These are phyloP conservation scores for Trichophaea hybrida DNA, from an alignment of 2,329 filamentous ascomycete genomes.

Conservation along the genomic window DNA sequence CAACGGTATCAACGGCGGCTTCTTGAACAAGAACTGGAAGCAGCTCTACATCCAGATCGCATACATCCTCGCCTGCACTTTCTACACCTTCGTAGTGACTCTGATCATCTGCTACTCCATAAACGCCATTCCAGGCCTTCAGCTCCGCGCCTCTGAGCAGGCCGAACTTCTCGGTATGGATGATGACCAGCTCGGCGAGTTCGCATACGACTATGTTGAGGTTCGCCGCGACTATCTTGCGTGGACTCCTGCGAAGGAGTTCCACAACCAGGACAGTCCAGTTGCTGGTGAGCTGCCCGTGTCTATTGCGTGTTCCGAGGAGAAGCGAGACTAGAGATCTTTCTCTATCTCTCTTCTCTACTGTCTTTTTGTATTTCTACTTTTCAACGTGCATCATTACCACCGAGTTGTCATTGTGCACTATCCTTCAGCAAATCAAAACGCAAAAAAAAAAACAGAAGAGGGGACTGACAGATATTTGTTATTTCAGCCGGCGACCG, in stretches of 20 bases:
- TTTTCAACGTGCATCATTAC: neutral
- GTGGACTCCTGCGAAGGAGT: conserved; percentile 49
- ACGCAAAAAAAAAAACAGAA: neutral
- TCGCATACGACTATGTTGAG: conserved; percentile 82
- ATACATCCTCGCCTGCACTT: conserved; percentile 52
- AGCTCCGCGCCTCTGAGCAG: conserved; percentile 66
- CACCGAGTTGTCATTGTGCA: too few species aligned
- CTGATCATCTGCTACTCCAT: conserved; percentile 59
- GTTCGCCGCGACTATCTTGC: conserved; percentile 76
- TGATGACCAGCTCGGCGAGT: conserved; percentile 79
- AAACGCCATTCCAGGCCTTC: conserved; percentile 60
- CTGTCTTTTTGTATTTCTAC: neutral
- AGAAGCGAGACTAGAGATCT: neutral
- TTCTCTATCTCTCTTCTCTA: neutral
- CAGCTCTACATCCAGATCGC: conserved; percentile 68
- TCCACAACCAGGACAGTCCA: conserved; percentile 12
- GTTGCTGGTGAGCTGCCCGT: conserved; percentile 8
- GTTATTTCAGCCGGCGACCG: conserved; percentile 11
- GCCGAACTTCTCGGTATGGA: conserved; percentile 80
- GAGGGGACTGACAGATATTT: neutral
- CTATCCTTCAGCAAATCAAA: neutral
- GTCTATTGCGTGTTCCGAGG: neutral
- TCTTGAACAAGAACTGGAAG: conserved; percentile 59
- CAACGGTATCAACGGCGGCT: conserved; percentile 51
- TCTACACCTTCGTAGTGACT: conserved; percentile 60